phyloP scores from a whole-genome alignment of 805 yeast species.

The Yarrowia osloensis region DNA sequence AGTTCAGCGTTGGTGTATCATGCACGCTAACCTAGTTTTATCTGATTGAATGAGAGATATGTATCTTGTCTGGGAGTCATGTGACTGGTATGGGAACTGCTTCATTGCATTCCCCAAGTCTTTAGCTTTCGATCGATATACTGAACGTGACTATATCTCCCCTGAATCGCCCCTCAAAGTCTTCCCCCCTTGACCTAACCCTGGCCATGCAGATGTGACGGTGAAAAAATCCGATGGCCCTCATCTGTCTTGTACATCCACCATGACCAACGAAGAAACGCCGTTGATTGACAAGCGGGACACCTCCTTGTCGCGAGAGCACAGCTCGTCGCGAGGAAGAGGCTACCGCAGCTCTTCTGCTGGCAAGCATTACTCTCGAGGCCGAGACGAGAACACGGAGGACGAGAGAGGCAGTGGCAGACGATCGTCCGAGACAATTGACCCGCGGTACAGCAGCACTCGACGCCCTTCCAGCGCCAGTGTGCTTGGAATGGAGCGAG shows the following conservation, averaged over 20 bases:
- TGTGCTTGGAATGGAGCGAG: slow-evolving; percentile 12
- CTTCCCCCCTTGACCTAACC: background rate
- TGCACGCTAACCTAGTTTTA: background rate
- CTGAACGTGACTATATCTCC: background rate
- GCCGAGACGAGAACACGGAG: slow-evolving; percentile 6
- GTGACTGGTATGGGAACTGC: background rate
- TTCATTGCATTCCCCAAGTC: background rate
- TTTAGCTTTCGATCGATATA: background rate
- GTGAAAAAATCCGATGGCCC: background rate
- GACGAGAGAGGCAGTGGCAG: background rate
- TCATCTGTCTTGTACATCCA: background rate
- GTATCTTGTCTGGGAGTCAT: background rate
- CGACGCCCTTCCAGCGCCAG: slow-evolving; percentile 2
- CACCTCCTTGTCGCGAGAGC: background rate
- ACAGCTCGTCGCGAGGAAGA: background rate
- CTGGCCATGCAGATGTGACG: background rate
- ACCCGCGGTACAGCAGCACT: background rate
- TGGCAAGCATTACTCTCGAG: background rate
- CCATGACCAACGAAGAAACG: slow-evolving; percentile 28
- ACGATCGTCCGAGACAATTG: slow-evolving; percentile 18
- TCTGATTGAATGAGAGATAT: background rate
- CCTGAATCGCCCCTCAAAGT: background rate
- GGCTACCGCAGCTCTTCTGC: background rate
- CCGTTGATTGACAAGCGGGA: slow-evolving; percentile 27
- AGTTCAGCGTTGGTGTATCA: background rate